Evolutionary conservation across 352 stramenopile genomes (phyloP), one percentile per base, ranked within the genome.

Genomic region (Globisporangium cederbergense): DNA sequence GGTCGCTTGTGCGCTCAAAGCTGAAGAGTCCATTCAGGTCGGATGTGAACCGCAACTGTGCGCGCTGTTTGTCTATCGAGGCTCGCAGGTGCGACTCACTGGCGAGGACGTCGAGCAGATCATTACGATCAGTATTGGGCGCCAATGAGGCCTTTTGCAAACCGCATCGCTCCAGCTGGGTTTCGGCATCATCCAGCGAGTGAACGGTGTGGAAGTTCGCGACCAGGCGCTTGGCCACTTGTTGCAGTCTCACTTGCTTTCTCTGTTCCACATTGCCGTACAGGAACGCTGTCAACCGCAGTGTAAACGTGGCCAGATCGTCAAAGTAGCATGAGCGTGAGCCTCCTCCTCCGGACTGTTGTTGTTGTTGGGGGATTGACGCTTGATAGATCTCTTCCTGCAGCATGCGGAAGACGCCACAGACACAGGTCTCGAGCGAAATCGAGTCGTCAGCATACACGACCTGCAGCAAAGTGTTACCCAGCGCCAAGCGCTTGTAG

Each of bases 361-460:
- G 25, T 28, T 28, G 25, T 28, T 38, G 55, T 32, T 58, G 68
- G 60, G 2, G 73, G 32, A 28, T 36, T 28, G 45, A 51, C 9
- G 50, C 72, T 13, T 77, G 67, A 22, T 83, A 85, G 38, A 83
- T 72, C 38, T 89, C 79, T 55, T 84, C 79, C 51, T 86, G 74
- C 40, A 89, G 68, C 25, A 86, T 57, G 10, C 72, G 76, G 10
- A 78, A 65, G 25, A 74, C 73, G 0, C 64, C 56, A 46, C 76
- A 86, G 28, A 81, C 60, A 58, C 77, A 82, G 1, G 54, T 62
- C 53, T 83, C 75, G 5, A 82, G 8, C 18, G 70, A 58, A 5
- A 68, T 67, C 14, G 51, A 47, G 25, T 72, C 55, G 4, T 53
- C 68, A 4, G 67, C 56, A 6, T 69, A 55, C 46, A 80, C 28